These are phyloP conservation scores for Penicillium argentinense DNA, from an alignment of 495 filamentous ascomycete genomes.

Conservation along the genomic window DNA sequence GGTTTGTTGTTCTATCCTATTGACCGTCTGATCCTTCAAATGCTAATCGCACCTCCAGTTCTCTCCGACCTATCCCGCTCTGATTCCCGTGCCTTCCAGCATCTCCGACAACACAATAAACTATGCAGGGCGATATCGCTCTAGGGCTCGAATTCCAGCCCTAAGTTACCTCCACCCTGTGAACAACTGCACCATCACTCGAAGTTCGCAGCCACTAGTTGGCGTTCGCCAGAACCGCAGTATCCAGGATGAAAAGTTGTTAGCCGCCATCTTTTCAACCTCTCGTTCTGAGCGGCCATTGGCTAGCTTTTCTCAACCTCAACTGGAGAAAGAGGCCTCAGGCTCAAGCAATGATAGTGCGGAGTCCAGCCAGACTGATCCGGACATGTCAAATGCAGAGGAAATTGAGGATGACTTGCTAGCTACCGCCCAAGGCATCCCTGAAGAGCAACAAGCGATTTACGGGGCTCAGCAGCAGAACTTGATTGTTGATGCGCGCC, in stretches of 20 bases:
- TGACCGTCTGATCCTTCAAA: too few relatives aligned
- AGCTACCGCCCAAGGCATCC: slow-evolving; percentile 38
- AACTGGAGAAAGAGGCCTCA: slow-evolving; percentile 54
- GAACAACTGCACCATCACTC: slow-evolving; percentile 95
- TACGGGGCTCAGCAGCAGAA: slow-evolving; percentile 96
- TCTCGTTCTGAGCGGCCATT: slow-evolving; percentile 51
- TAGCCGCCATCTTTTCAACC: slow-evolving; percentile 90
- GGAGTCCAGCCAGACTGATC: slow-evolving; percentile 37
- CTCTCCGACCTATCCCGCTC: slow-evolving; percentile 89
- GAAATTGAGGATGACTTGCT: slow-evolving; percentile 73
- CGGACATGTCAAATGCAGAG: slow-evolving; percentile 57
- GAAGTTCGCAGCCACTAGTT: slow-evolving; percentile 89
- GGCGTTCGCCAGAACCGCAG: slow-evolving; percentile 86
- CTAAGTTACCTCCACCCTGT: slow-evolving; percentile 92
- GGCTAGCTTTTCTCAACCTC: slow-evolving; percentile 40
- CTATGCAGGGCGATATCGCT: slow-evolving; percentile 88
- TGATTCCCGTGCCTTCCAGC: slow-evolving; percentile 77
- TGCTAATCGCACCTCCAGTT: slow-evolving; percentile 58
- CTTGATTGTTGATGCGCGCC: slow-evolving; percentile 93
- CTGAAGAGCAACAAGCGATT: slow-evolving; percentile 54
- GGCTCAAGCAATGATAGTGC: slow-evolving; percentile 58
- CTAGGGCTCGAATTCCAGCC: slow-evolving; percentile 80
- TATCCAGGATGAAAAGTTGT: slow-evolving; percentile 92
- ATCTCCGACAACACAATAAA: slow-evolving; percentile 97
- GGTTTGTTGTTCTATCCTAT: slow-evolving; percentile 36